These are phyloP conservation scores for Hyphopichia buzzinii DNA, from an alignment of 1,139 yeast genomes.

Conservation along the genomic window DNA sequence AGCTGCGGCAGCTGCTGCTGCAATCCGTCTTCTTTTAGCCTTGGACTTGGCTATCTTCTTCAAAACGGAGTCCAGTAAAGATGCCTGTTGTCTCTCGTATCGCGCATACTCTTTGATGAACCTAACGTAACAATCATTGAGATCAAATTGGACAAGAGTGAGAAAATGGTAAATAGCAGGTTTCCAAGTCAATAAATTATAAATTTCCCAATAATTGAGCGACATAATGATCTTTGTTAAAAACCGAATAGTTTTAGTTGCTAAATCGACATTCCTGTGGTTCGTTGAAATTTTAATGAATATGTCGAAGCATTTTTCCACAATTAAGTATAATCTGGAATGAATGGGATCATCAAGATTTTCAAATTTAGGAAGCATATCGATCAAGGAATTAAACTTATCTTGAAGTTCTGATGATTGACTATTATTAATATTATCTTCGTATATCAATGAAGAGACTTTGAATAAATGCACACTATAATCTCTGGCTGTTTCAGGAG, in stretches of 20 bases:
- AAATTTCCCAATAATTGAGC: conserved; percentile 47
- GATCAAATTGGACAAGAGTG: conserved; percentile 36
- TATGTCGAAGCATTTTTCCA: conserved; percentile 41
- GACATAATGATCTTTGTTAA: conserved; percentile 39
- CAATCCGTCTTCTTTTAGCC: conserved; percentile 12
- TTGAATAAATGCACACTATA: conserved; percentile 40
- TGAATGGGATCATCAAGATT: conserved; percentile 27
- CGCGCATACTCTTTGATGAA: conserved; percentile 36
- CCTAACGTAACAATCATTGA: conserved; percentile 37
- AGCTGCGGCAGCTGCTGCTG: conserved; percentile 9
- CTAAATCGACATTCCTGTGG: conserved; percentile 28
- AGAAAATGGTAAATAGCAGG: conserved; percentile 46
- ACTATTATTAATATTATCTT: conserved; percentile 13
- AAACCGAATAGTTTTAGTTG: conserved; percentile 38
- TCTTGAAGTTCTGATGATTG: conserved; percentile 18
- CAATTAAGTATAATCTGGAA: conserved; percentile 32
- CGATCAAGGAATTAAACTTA: conserved; percentile 26
- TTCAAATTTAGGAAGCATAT: conserved; percentile 22
- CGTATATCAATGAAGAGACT: conserved; percentile 27
- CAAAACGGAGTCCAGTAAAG: conserved; percentile 1
- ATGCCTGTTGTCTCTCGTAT: conserved; percentile 21
- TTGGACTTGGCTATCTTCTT: conserved; percentile 4
- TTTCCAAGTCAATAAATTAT: conserved; percentile 42
- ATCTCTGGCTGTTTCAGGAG: conserved; percentile 33
- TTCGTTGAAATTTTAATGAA: conserved; percentile 36